These are phyloP conservation scores for Anthostomella pinea DNA, from an alignment of 2,329 filamentous ascomycete genomes.

Conservation along the genomic window DNA sequence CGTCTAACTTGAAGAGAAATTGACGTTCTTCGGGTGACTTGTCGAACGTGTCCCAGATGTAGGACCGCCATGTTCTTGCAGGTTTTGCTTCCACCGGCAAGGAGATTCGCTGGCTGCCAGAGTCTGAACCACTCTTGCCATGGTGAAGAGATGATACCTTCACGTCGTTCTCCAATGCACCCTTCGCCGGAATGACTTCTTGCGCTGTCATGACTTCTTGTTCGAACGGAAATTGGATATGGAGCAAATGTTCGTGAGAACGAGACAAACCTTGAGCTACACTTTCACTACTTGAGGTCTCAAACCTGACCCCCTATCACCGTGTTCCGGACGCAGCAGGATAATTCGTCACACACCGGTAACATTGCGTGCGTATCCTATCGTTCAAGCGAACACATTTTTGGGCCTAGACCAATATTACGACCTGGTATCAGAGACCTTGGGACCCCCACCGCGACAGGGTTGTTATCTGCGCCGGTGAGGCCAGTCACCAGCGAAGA, in stretches of 20 bases:
- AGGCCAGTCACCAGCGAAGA: too few species aligned
- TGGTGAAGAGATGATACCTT: constrained; percentile 3
- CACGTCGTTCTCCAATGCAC: not conserved
- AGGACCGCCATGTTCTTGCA: constrained; percentile 43
- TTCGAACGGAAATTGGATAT: too few species aligned
- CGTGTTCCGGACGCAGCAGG: not conserved
- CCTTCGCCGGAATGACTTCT: not conserved
- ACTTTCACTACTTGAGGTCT: not conserved
- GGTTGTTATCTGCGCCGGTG: too few species aligned
- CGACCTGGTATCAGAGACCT: too few species aligned
- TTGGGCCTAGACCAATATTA: too few species aligned
- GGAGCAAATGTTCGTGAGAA: too few species aligned
- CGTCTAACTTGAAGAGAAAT: constrained; percentile 43
- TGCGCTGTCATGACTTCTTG: too few species aligned
- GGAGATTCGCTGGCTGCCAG: constrained; percentile 7
- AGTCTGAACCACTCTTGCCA: constrained; percentile 12
- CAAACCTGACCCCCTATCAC: not conserved
- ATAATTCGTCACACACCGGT: constrained; percentile 1
- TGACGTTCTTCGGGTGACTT: constrained; percentile 39
- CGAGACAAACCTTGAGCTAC: too few species aligned
- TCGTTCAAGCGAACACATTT: not conserved
- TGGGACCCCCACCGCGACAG: too few species aligned
- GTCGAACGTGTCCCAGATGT: constrained; percentile 48
- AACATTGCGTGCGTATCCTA: constrained; percentile 1
- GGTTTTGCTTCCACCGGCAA: constrained; percentile 25